Percentiles rank a stretch among this genome's conserved stretches.
Evolutionary conservation across 768 basidiomycete genomes (phyloP).

Genomic region (Tylopilus sp.): DNA sequence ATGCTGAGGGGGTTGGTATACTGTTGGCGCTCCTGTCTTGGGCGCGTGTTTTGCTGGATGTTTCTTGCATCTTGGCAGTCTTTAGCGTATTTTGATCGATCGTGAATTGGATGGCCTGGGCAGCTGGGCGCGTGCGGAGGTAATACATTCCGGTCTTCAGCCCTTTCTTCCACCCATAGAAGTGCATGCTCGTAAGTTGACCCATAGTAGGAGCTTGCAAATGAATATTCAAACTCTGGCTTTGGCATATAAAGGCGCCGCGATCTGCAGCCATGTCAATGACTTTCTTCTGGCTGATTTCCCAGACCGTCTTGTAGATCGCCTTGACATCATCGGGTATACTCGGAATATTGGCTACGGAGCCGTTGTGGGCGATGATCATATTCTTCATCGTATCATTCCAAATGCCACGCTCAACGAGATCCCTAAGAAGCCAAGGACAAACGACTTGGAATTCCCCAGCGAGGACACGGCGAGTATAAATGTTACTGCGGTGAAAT

Average conservation of each 20-base stretch:
- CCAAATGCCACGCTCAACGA: constrained; percentile 94
- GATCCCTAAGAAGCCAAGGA: constrained; percentile 97
- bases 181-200: constrained; percentile 95
- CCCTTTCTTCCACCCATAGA: constrained; percentile 99
- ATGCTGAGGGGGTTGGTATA: constrained; percentile 25
- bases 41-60: constrained; percentile 15
- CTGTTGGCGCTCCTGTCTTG: constrained; percentile 13
- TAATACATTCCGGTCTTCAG: constrained; percentile 99
- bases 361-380: constrained; percentile 96
- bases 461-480: constrained; percentile 97
- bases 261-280: constrained; percentile 99
- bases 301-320: constrained; percentile 99
- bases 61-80: constrained; percentile 37
- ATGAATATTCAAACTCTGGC: constrained; percentile 92
- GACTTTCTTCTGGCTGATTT: constrained; percentile 97
- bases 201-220: constrained; percentile 84
- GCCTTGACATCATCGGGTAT: constrained; percentile 93
- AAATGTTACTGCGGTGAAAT: constrained; percentile 77
- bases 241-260: constrained; percentile 96
- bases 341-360: constrained; percentile 78
- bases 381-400: constrained; percentile 99
- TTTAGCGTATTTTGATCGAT: constrained; percentile 81
- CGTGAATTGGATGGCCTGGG: constrained; percentile 97
- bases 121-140: constrained; percentile 89
- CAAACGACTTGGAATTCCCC: constrained; percentile 99